Evolutionary conservation across 164 flowering plant genomes (phyloP).

Genomic region (Taxillus chinensis): DNA sequence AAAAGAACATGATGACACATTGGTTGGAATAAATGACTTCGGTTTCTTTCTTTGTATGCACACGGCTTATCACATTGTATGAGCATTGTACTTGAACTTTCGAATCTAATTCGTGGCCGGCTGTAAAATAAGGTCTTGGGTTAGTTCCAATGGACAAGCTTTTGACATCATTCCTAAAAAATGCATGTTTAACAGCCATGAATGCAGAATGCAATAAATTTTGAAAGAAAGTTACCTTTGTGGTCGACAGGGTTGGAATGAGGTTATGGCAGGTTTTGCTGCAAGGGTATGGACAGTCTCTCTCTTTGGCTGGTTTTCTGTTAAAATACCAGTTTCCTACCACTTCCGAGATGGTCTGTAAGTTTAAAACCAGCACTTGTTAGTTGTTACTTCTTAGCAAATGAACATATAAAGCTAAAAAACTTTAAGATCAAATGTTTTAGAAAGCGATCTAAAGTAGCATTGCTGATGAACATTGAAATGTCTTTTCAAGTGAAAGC

Average conservation of each 20-base stretch:
- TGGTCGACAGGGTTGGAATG: constrained; percentile 19
- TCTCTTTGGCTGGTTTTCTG: constrained; percentile 36
- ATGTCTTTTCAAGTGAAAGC: too few relatives aligned
- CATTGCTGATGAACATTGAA: too few relatives aligned
- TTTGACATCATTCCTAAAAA: neutral
- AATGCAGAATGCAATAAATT: neutral
- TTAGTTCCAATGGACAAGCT: neutral
- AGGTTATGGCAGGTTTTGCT: constrained; percentile 57
- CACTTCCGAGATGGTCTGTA: constrained; percentile 73
- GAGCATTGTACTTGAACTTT: too few relatives aligned
- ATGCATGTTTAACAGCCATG: neutral
- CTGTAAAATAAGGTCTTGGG: neutral
- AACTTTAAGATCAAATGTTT: too few relatives aligned
- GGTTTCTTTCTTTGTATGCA: too few relatives aligned
- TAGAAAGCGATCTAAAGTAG: too few relatives aligned
- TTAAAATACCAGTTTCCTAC: constrained; percentile 91
- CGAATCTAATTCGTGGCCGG: neutral
- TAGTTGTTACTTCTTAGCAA: too few relatives aligned
- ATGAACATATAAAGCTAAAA: too few relatives aligned
- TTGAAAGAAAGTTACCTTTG: constrained; percentile 7
- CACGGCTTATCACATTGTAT: too few relatives aligned
- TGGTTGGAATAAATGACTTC: too few relatives aligned
- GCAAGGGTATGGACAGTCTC: constrained; percentile 84
- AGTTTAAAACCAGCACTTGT: neutral
- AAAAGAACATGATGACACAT: too few relatives aligned